These are phyloP conservation scores for Tolypocladium amazonense DNA, from an alignment of 2,329 filamentous ascomycete species.

Conservation along the genomic window DNA sequence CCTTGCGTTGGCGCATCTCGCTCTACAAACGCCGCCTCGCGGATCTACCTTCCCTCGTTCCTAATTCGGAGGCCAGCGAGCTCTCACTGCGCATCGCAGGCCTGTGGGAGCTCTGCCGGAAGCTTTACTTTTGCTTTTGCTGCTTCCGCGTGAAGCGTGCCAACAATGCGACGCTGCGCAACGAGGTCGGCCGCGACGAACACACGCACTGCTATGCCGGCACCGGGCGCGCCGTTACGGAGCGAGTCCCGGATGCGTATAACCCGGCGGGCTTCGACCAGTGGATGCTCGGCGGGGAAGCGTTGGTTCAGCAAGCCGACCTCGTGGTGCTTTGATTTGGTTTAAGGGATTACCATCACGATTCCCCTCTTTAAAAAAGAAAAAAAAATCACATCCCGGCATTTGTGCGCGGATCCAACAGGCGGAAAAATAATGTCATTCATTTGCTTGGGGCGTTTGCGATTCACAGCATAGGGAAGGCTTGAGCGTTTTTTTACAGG, in stretches of 20 bases:
- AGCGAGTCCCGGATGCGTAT: not conserved
- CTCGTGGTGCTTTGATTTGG: not conserved
- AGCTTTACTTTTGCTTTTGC: conserved; percentile 1
- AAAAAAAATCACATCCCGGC: not conserved
- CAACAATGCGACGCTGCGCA: not conserved
- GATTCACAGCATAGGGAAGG: not conserved
- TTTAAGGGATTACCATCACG: not conserved
- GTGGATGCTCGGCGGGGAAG: not conserved
- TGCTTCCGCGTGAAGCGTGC: not conserved
- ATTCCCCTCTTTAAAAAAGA: too few species aligned
- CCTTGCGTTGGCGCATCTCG: not conserved
- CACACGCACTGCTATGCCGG: not conserved
- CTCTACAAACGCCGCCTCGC: not conserved
- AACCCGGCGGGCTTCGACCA: not conserved
- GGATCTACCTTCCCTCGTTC: not conserved
- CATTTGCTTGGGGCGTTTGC: not conserved
- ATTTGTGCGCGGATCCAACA: not conserved
- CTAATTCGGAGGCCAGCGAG: not conserved
- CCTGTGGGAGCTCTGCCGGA: not conserved
- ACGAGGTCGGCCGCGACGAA: not conserved
- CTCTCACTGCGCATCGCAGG: not conserved
- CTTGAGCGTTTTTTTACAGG: not conserved
- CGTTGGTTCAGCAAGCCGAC: not conserved
- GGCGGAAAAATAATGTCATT: not conserved
- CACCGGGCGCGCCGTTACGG: not conserved